Base-by-base conservation (phyloP, 345 rosid species). In the Salix brachista region DNA sequence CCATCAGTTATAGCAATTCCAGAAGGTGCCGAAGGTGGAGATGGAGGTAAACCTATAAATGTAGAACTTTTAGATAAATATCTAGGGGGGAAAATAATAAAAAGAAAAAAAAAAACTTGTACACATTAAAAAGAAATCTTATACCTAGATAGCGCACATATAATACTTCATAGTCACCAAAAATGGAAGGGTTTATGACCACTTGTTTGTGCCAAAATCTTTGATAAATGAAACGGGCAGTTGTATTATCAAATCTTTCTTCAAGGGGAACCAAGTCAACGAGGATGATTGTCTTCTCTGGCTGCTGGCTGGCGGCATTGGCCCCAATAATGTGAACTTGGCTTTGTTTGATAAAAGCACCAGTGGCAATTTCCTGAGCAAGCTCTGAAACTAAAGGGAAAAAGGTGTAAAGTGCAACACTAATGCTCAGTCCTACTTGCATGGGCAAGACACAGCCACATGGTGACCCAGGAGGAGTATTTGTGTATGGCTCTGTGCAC, bases 321-420 rank as follows among this genome's bases (percentile, higher is more conserved):
- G 99, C 99, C 72, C 97, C 99, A 84, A 93, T 92, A 19, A 96
- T 90, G 30, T 92, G 91, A 61, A 96, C 99, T 86, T 96, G 99
- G 79, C 99, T 91, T 83, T 91, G 96, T 80, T 89, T 93, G 97
- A 93, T 90, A 81, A 93, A 96, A 81, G 92, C 92, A 25, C 99
- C 97, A 19, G 89, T 84, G 58, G 96, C 89, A 65, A 92, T 83
- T 85, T 91, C 98, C 34, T 77, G 78, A 52, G 99, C 97, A 48
- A 96, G 88, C 84, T 93, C 96, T 17, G 93, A 89, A 77, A 96
- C 97, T 90, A 90, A 85, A 23, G 99, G 99, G 84, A 96, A 96
- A 89, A 96, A 96, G 79, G 92, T 91, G 70, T 91, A 96, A 4
- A 96, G 89, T 10, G 92, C 91, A 82, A 96, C 92, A 81, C 84